phyloP scores from a whole-genome alignment of 208 protist species.

The Crithidia expoeki region DNA sequence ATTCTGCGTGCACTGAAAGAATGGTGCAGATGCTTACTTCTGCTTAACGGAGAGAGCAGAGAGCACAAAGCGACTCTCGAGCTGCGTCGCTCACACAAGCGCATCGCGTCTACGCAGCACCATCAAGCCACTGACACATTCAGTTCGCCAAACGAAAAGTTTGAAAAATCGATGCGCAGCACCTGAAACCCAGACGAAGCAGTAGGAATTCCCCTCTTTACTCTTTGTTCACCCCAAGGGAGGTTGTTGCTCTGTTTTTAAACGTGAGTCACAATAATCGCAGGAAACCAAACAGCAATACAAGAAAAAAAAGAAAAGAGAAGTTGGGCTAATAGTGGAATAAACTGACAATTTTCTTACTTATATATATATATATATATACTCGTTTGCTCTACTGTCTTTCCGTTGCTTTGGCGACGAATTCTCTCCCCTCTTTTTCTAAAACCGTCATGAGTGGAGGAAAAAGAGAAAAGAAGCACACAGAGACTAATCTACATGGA shows the following conservation, averaged over 20 bases:
- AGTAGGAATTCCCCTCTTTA: too few relatives aligned
- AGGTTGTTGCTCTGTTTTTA: conserved; percentile 22
- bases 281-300: conserved; percentile 3
- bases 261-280: conserved; percentile 9
- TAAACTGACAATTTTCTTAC: conserved; percentile 6
- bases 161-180: too few relatives aligned
- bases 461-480: conserved; percentile 8
- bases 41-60: too few relatives aligned
- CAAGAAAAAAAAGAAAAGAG: conserved; percentile 10
- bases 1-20: too few relatives aligned
- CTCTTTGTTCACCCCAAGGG: neutral
- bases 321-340: conserved; percentile 15
- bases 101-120: too few relatives aligned
- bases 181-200: too few relatives aligned
- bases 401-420: conserved; percentile 3
- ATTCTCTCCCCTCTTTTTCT: conserved; percentile 1
- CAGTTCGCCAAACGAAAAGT: too few relatives aligned
- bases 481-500: neutral
- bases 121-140: too few relatives aligned
- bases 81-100: too few relatives aligned
- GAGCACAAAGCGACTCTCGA: too few relatives aligned
- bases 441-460: neutral
- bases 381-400: conserved; percentile 12
- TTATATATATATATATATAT: conserved; percentile 4
- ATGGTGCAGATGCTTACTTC: too few relatives aligned